Conservation (phyloP, 2,329 filamentous ascomycete genomes). For the Diaporthe vexans region DNA sequence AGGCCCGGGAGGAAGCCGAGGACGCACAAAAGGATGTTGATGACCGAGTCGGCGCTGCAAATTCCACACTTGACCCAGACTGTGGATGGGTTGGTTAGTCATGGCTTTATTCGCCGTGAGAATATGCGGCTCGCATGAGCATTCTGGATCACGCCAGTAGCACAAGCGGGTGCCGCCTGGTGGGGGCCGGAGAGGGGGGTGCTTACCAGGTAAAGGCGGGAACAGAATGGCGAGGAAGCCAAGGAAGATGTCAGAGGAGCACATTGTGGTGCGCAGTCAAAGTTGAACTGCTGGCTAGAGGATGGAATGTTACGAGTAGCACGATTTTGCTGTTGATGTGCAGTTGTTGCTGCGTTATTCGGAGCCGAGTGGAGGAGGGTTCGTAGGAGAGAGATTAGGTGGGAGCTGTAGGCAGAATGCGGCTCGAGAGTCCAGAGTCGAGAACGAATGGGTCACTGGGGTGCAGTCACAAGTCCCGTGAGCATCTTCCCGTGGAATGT, state of each 20-base stretch:
- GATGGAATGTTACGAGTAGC: background rate
- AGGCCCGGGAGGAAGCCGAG: slow-evolving; percentile 88
- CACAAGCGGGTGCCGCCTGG: background rate
- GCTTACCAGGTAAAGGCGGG: slow-evolving; percentile 74
- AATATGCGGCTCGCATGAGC: background rate
- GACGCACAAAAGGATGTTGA: slow-evolving; percentile 92
- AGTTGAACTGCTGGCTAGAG: slow-evolving; percentile 3
- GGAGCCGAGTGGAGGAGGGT: background rate
- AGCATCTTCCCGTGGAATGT: background rate
- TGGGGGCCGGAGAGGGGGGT: slow-evolving; percentile 5
- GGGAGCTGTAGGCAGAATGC: slow-evolving; percentile 25
- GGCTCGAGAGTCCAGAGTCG: slow-evolving; percentile 18
- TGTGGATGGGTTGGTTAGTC: slow-evolving; percentile 56
- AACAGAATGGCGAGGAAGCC: slow-evolving; percentile 75
- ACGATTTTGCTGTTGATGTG: background rate
- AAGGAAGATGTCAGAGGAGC: slow-evolving; percentile 73
- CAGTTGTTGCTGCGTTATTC: slow-evolving; percentile 5
- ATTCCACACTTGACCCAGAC: slow-evolving; percentile 98
- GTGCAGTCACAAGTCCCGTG: background rate
- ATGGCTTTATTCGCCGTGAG: background rate
- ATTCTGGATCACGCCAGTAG: slow-evolving; percentile 11
- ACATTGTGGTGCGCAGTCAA: slow-evolving; percentile 59
- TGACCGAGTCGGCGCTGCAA: slow-evolving; percentile 91
- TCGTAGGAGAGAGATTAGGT: slow-evolving; percentile 13
- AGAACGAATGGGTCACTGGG: slow-evolving; percentile 14